Base-by-base conservation (phyloP, 495 filamentous ascomycete genomes). In the Podospora tetraspora region DNA sequence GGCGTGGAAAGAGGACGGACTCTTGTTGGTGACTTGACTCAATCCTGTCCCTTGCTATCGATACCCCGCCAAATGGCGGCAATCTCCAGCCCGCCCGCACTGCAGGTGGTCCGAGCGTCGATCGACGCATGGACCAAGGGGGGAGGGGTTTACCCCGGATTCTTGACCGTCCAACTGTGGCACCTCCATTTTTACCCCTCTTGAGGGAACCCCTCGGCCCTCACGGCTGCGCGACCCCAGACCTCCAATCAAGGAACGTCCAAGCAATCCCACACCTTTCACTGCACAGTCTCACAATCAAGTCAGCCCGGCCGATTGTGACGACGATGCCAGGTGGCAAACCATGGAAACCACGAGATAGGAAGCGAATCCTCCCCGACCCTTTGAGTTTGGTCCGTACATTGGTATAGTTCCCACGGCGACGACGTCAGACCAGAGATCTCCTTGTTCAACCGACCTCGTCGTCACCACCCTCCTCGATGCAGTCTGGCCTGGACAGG, bases 91-190 rank as follows among this genome's bases (percentile, higher is more conserved):
- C 43, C 43, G 43, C 43, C 43, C 43, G 43, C 43, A 52, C 16
- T 52, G 43, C 43, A 52, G 43, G 16, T 37, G 65, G 65, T 63
- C 34, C 56, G 62, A 22, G 66, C 37, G 37, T 21, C 61, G n/a
- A 59, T 23, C 68, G 58, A 60, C 32, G 32, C 64, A 32, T 59
- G 64, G 34, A 67, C 64, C 34, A 52, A 52, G 19, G 68, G 60
- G 64, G 69, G 71, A 19, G 34, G 65, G 60, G 25, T 67, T 70
- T 73, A 71, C 74, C 74, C 74, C 74, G 70, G 74, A 76, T 74
- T 76, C 69, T 74, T 30, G 30, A 64, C 63, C 62, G 65, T 43
- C 60, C 10, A 21, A 58, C 57, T 59, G 58, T 34, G 24, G 19
- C 25, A 57, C 62, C 10, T 21, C 43, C 13, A 24, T 23, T 59